Percentiles rank a stretch among this genome's conserved stretches.
Conservation (phyloP, 2,329 filamentous ascomycete genomes). For the Penicillium brevicompactum region DNA sequence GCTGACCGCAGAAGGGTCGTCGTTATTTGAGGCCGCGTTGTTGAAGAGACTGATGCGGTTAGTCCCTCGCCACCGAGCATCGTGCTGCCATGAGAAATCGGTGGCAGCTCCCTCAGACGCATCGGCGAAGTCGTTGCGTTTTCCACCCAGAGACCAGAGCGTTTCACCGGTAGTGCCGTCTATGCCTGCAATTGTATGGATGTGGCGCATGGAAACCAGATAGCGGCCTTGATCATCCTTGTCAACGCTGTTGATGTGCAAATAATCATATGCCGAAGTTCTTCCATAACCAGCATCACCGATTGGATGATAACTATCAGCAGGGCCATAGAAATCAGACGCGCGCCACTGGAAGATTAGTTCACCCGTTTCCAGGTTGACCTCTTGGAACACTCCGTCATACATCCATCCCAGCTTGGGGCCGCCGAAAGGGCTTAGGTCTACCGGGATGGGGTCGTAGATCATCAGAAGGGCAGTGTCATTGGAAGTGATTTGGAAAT, state of each 20-base stretch:
- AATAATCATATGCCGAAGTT: slow-evolving; percentile 51
- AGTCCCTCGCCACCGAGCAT: slow-evolving; percentile 30
- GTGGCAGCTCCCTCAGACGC: slow-evolving; percentile 25
- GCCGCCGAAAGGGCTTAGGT: slow-evolving; percentile 45
- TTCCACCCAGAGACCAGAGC: slow-evolving; percentile 33
- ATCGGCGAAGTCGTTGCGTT: slow-evolving; percentile 31
- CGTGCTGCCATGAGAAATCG: slow-evolving; percentile 32
- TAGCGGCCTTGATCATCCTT: slow-evolving; percentile 50
- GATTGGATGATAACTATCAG: slow-evolving; percentile 23
- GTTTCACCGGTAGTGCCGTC: slow-evolving; percentile 34
- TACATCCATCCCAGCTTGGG: slow-evolving; percentile 42
- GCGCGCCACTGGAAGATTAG: slow-evolving; percentile 51
- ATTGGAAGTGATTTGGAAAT: slow-evolving; percentile 45
- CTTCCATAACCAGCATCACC: slow-evolving; percentile 19
- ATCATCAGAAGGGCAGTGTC: slow-evolving; percentile 46
- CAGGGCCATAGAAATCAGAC: slow-evolving; percentile 40
- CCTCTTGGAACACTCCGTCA: slow-evolving; percentile 48
- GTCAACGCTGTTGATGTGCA: slow-evolving; percentile 58
- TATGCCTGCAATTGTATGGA: slow-evolving; percentile 42
- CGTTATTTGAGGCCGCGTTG: slow-evolving; percentile 26
- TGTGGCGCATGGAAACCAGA: slow-evolving; percentile 45
- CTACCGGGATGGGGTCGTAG: slow-evolving; percentile 42
- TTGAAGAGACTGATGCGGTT: slow-evolving; percentile 29
- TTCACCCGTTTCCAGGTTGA: slow-evolving; percentile 46
- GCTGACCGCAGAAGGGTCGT: slow-evolving; percentile 14